Conservation (phyloP, 768 basidiomycete genomes). For the Auricularia auricula-judae region DNA sequence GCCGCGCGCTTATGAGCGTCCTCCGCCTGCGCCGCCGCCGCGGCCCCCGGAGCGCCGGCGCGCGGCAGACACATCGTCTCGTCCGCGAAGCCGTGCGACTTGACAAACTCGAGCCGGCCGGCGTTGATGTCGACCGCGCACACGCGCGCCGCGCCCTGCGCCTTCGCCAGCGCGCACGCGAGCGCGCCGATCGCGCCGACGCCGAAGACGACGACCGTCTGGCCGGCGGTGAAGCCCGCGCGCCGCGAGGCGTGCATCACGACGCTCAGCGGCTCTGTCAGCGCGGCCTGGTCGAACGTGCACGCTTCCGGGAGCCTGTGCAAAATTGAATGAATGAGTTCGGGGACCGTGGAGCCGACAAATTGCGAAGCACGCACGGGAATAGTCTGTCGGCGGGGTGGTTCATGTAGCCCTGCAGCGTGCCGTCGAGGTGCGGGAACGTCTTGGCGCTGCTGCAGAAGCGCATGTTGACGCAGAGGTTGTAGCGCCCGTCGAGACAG, state of each 20-base stretch:
- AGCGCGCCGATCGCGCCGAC: conserved; percentile 91
- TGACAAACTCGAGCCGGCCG: conserved; percentile 69
- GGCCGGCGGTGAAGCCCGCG: conserved; percentile 34
- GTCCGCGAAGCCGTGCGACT: conserved; percentile 62
- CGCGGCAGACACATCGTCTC: conserved; percentile 55
- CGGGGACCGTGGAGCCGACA: not conserved
- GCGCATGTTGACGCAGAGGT: conserved; percentile 82
- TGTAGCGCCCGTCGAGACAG: conserved; percentile 74
- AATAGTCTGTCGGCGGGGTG: conserved; percentile 81
- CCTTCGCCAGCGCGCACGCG: conserved; percentile 64
- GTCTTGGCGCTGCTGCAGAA: conserved; percentile 87
- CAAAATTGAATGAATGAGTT: conserved; percentile 8
- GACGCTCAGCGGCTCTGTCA: conserved; percentile 92
- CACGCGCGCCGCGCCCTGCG: conserved; percentile 54
- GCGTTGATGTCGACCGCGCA: conserved; percentile 82
- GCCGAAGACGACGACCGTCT: conserved; percentile 79
- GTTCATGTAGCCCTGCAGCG: conserved; percentile 77
- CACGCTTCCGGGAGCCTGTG: conserved; percentile 62
- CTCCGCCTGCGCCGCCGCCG: conserved; percentile 31
- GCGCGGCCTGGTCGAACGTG: conserved; percentile 70
- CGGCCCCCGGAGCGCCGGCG: conserved; percentile 4
- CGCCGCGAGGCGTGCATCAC: conserved; percentile 53
- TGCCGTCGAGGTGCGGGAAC: conserved; percentile 89
- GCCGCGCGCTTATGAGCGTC: conserved; percentile 52
- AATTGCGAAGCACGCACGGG: conserved; percentile 46